Conservation (phyloP, 225 moss, liverwort and hornwort species). For the Physcomitrellopsis africana region DNA sequence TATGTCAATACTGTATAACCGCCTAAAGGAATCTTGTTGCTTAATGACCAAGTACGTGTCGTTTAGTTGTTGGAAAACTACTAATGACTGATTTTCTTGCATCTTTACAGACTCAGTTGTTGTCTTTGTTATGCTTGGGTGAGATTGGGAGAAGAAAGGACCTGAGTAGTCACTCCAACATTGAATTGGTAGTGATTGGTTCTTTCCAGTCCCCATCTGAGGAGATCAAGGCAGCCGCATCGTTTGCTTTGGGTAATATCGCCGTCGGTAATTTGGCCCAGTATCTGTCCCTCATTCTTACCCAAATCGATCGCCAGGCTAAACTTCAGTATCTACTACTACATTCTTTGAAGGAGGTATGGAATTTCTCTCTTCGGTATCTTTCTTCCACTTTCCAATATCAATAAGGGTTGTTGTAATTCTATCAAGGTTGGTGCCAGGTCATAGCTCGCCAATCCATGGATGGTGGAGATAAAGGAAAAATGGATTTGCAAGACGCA, state of each 20-base stretch:
- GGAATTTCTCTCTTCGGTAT: neutral
- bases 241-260: constrained; percentile 75
- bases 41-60: neutral
- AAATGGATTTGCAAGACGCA: constrained; percentile 70
- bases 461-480: constrained; percentile 66
- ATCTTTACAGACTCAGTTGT: constrained; percentile 60
- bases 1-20: neutral
- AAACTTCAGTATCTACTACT: constrained; percentile 76
- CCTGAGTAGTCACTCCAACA: constrained; percentile 63
- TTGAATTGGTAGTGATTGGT: constrained; percentile 72
- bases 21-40: neutral
- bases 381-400: neutral
- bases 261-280: constrained; percentile 73
- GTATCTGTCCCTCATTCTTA: constrained; percentile 75
- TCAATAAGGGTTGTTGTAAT: constrained; percentile 15
- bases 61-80: neutral
- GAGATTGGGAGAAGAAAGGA: constrained; percentile 81
- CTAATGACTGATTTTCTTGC: neutral
- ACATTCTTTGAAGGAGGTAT: constrained; percentile 77
- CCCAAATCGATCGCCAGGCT: constrained; percentile 73
- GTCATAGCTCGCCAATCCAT: constrained; percentile 77
- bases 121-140: constrained; percentile 72
- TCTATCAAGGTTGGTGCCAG: constrained; percentile 28
- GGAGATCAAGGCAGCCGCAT: constrained; percentile 80
- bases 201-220: constrained; percentile 81